Percentiles rank a stretch among this genome's conserved stretches.
Conservation (phyloP, 805 yeast genomes). For the Vanderwaltozyma verrucispora region DNA sequence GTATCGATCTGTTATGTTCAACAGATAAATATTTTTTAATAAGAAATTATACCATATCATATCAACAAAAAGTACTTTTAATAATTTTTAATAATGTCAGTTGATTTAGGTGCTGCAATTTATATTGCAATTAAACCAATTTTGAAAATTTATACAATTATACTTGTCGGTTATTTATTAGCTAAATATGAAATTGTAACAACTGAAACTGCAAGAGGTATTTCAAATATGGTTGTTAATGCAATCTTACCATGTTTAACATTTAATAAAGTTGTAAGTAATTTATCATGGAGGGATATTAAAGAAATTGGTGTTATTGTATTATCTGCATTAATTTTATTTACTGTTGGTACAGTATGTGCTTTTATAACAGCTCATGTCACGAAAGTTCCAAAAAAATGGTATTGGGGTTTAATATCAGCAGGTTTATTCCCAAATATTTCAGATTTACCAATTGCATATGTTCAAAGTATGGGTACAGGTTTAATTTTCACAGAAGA, state of each 20-base stretch:
- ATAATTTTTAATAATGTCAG: conserved; percentile 1
- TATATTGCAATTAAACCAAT: conserved; percentile 81
- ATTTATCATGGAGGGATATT: conserved; percentile 58
- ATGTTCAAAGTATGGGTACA: conserved; percentile 57
- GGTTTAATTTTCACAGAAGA: conserved; percentile 44
- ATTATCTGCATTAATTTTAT: conserved; percentile 37
- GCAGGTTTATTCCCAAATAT: conserved; percentile 73
- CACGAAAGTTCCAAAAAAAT: conserved; percentile 55
- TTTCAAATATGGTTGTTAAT: conserved; percentile 58
- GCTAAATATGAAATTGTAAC: conserved; percentile 54
- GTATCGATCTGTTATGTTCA: too few relatives aligned
- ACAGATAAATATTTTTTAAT: too few relatives aligned
- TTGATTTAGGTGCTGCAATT: conserved; percentile 48
- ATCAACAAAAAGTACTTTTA: too few relatives aligned
- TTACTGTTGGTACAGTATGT: conserved; percentile 35
- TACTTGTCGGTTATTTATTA: conserved; percentile 53
- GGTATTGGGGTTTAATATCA: conserved; percentile 67
- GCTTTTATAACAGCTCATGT: conserved; percentile 33
- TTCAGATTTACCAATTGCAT: conserved; percentile 80
- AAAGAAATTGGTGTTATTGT: conserved; percentile 58
- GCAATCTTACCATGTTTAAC: conserved; percentile 67
- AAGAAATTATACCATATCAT: too few relatives aligned
- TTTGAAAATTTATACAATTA: conserved; percentile 65
- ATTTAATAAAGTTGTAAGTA: conserved; percentile 59
- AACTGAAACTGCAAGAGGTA: conserved; percentile 57